phyloP scores from a whole-genome alignment of 176 grass and related monocot species.

The Cenchrus purpureus region DNA sequence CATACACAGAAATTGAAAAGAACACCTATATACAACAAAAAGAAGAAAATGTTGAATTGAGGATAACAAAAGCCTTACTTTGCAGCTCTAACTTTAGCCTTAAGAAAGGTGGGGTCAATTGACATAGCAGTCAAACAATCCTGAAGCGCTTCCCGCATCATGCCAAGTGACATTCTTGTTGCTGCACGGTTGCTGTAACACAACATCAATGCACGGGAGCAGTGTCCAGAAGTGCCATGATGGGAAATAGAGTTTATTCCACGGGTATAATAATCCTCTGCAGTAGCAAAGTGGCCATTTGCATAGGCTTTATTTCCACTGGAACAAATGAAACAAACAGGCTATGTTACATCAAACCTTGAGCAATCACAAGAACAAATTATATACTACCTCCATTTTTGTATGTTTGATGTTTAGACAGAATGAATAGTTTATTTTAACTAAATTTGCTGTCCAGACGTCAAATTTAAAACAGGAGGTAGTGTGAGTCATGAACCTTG shows the following conservation, averaged over 20 bases:
- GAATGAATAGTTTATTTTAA: too few relatives aligned
- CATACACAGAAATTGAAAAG: background rate
- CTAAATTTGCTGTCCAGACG: too few relatives aligned
- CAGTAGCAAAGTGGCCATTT: conserved; percentile 79
- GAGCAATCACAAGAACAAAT: conserved; percentile 13
- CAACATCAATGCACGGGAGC: conserved; percentile 70
- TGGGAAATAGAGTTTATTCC: conserved; percentile 75
- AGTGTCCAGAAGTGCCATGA: conserved; percentile 50
- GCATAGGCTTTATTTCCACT: conserved; percentile 98
- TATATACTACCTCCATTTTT: background rate
- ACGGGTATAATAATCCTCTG: conserved; percentile 88
- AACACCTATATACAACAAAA: conserved; percentile 4
- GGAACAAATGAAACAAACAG: conserved; percentile 46
- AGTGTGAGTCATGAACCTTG: conserved; percentile 3
- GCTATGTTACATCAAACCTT: conserved; percentile 26
- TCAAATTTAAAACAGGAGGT: too few relatives aligned
- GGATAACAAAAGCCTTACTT: conserved; percentile 65
- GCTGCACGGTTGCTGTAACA: conserved; percentile 99
- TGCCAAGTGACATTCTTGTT: conserved; percentile 84
- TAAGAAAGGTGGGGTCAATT: conserved; percentile 77
- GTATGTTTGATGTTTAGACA: too few relatives aligned
- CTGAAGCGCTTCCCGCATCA: conserved; percentile 78
- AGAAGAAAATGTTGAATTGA: conserved; percentile 1
- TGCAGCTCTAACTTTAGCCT: conserved; percentile 86
- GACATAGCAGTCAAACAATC: conserved; percentile 79